Conservation (phyloP, 371 early-diverging fungal genomes). For the Mortierella sp. region DNA sequence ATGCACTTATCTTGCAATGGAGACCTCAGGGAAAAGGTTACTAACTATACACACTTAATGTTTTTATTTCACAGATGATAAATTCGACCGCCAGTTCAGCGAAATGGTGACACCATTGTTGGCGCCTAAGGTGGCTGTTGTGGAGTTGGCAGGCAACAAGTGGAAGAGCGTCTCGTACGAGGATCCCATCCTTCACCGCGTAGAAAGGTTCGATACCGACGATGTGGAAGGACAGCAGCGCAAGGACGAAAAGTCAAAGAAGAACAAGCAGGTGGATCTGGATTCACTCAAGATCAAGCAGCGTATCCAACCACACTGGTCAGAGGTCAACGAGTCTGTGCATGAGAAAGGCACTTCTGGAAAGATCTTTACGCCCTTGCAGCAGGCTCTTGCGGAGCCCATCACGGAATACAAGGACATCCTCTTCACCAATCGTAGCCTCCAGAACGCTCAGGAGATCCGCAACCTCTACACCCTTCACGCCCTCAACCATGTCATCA, state of each 20-base stretch:
- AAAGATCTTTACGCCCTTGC: slow-evolving; percentile 65
- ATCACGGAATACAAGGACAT: slow-evolving; percentile 85
- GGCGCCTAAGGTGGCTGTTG: slow-evolving; percentile 52
- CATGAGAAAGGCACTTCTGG: slow-evolving; percentile 27
- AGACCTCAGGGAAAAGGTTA: not conserved
- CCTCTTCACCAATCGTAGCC: slow-evolving; percentile 74
- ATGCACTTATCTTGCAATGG: not conserved
- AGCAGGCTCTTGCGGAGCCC: slow-evolving; percentile 72
- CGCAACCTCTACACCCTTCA: slow-evolving; percentile 85
- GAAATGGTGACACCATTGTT: slow-evolving; percentile 50
- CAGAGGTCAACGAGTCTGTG: slow-evolving; percentile 41
- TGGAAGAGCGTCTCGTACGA: slow-evolving; percentile 60
- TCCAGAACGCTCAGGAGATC: slow-evolving; percentile 75
- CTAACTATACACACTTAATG: not conserved
- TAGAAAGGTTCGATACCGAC: slow-evolving; percentile 56
- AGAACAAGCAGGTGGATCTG: slow-evolving; percentile 55
- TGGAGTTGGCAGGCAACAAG: slow-evolving; percentile 50
- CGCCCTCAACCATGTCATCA: slow-evolving; percentile 90
- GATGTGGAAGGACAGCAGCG: slow-evolving; percentile 44
- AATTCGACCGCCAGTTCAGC: slow-evolving; percentile 53
- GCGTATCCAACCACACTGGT: slow-evolving; percentile 44
- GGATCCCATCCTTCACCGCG: slow-evolving; percentile 63
- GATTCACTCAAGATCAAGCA: slow-evolving; percentile 58
- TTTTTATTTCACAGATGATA: slow-evolving; percentile 31
- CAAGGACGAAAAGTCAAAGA: slow-evolving; percentile 45